A percentile compares a stretch with the other conserved stretches of the same genome.
Evolutionary conservation across 768 basidiomycete genomes (phyloP).

Genomic region (Grammothele lineata): DNA sequence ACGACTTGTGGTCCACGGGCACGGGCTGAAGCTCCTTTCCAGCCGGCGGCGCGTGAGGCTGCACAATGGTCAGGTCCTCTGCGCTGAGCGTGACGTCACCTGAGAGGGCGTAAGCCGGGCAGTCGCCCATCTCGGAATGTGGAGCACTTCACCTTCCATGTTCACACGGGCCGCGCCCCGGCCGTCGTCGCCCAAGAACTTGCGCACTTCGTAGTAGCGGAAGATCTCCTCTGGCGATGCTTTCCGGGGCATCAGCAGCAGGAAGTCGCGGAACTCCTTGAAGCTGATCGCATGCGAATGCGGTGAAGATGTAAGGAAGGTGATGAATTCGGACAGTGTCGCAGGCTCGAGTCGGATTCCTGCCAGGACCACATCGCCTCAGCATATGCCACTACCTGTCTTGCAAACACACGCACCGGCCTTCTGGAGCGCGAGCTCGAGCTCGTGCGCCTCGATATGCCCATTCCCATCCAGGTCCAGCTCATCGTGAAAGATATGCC

Average conservation of each 20-base stretch:
- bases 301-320: constrained; percentile 67
- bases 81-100: constrained; percentile 77
- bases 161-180: constrained; percentile 76
- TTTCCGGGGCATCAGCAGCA: constrained; percentile 80
- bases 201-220: constrained; percentile 70
- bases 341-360: constrained; percentile 67
- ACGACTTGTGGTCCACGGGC: constrained; percentile 21
- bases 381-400: not conserved
- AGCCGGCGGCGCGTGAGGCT: constrained; percentile 7
- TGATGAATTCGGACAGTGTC: constrained; percentile 80
- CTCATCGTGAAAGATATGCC: constrained; percentile 88
- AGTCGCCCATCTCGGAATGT: too few species aligned
- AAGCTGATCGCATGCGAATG: constrained; percentile 72
- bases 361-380: constrained; percentile 26
- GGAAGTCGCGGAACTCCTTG: constrained; percentile 84
- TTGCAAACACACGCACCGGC: constrained; percentile 70
- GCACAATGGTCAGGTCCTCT: constrained; percentile 55
- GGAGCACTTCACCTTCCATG: constrained; percentile 74
- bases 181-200: constrained; percentile 68
- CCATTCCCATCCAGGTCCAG: constrained; percentile 90
- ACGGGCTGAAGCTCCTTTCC: constrained; percentile 8
- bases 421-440: constrained; percentile 57
- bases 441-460: constrained; percentile 62
- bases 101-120: too few species aligned
- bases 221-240: constrained; percentile 84